Base-by-base conservation (phyloP, 116 monocot species). In the Papilionanthe hybrid region DNA sequence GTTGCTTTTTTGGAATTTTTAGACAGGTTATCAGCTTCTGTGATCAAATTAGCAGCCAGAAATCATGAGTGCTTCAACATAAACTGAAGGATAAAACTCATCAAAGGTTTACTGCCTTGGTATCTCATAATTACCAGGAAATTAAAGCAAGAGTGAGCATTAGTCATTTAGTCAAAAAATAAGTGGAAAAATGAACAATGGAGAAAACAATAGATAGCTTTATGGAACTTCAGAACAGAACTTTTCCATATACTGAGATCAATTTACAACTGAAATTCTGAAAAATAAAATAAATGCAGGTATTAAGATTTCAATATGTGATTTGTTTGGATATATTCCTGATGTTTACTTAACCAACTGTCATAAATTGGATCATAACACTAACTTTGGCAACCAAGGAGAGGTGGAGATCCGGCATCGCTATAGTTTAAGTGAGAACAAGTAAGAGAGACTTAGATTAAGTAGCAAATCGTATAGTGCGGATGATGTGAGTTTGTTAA, bases 21-120 rank as follows among this genome's bases (percentile, higher is more conserved):
- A 32, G 83, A 44, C 47, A 47, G 56, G 0, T 63, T 75, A 72
- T 43, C 77, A 60, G 28, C 45, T 77, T 82, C 81, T 82, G 17
- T n/a, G 41, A 25, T 18, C 18, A 23, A 48, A 48, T 71, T 71
- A 71, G 32, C 69, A 20, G 12, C 4, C 68, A 68, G 6, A 42
- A 5, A 72, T 41, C 2, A 19, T 41, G 11, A 43, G 53, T 53
- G 53, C 15, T 43, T 18, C 42, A 19, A 42, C 28, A 41, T n/a
- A 43, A 72, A 72, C 43, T 20, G 32, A 29, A 69, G 69, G 17
- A 41, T 43, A 72, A 43, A 72, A 72, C 13, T 72, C 20, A 6
- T 63, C 25, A 63, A 63, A 10, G 37, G 1, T 63, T 63, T 25
- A 63, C n/a, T 9, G 63, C n/a, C 23, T 20, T 23, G 25, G 63